Conservation (phyloP, 208 protist genomes). For the Leishmania lainsoni region DNA sequence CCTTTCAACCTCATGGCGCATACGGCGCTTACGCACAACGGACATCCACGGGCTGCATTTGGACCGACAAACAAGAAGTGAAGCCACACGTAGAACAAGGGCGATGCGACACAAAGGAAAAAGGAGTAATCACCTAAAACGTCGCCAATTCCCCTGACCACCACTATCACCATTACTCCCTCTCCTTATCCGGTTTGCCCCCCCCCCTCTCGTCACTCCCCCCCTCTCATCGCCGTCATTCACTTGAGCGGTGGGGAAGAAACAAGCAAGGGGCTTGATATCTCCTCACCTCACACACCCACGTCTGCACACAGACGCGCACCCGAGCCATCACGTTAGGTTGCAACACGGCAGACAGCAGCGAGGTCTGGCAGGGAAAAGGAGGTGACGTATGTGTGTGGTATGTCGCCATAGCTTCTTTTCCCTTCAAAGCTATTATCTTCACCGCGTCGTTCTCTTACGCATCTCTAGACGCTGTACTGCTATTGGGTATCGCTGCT, state of each 20-base stretch:
- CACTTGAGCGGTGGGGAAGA: background rate
- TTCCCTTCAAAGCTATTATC: background rate
- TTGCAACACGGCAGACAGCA: background rate
- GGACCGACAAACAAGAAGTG: too few species aligned
- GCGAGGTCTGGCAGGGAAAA: background rate
- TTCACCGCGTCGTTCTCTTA: background rate
- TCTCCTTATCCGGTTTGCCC: background rate
- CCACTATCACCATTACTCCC: background rate
- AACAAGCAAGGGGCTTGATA: background rate
- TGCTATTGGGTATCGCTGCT: background rate
- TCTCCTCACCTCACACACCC: background rate
- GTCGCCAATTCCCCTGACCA: background rate
- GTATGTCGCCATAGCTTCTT: background rate
- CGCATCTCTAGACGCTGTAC: background rate
- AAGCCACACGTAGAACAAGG: too few species aligned
- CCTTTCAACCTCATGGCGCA: too few species aligned
- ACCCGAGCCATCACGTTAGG: background rate
- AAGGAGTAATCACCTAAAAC: background rate
- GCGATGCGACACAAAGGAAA: background rate
- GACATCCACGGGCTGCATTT: too few species aligned
- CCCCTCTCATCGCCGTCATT: too few species aligned
- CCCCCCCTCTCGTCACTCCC: too few species aligned
- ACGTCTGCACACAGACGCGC: background rate
- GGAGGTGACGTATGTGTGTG: background rate
- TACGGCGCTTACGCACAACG: too few species aligned